A percentile compares a stretch with the other conserved stretches of the same genome.
phyloP scores from a whole-genome alignment of 305 asterid genomes.

The Fraxinus paxiana region DNA sequence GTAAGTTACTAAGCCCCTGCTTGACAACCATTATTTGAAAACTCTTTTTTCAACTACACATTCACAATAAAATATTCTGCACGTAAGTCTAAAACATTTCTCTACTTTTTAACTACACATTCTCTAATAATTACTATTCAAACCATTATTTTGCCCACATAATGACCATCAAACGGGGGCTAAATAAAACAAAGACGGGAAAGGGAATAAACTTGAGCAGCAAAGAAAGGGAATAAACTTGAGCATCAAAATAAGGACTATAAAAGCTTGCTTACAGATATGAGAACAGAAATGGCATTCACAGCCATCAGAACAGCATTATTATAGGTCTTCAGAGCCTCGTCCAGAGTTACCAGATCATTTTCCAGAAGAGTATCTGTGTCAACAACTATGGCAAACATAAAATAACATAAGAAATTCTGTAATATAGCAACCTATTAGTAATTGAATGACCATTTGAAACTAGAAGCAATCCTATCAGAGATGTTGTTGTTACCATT shows the following conservation, averaged over 20 bases:
- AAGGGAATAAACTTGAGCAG: slow-evolving; percentile 18
- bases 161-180: background rate
- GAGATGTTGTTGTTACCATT: background rate
- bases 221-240: slow-evolving; percentile 17
- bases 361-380: slow-evolving; percentile 82
- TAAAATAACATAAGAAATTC: slow-evolving; percentile 15
- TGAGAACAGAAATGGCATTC: slow-evolving; percentile 69
- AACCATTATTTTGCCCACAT: background rate
- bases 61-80: background rate
- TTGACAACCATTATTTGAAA: background rate
- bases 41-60: background rate
- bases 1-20: slow-evolving; percentile 15
- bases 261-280: slow-evolving; percentile 54
- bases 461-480: background rate
- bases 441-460: background rate
- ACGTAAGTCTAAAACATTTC: background rate
- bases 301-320: slow-evolving; percentile 89
- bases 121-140: background rate
- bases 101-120: background rate
- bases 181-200: slow-evolving; percentile 10
- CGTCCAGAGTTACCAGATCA: slow-evolving; percentile 89
- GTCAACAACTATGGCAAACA: slow-evolving; percentile 71
- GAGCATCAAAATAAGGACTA: slow-evolving; percentile 20
- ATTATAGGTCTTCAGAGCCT: slow-evolving; percentile 75
- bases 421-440: slow-evolving; percentile 15